Conservation (phyloP, 345 rosid species). For the Turritis glabra region DNA sequence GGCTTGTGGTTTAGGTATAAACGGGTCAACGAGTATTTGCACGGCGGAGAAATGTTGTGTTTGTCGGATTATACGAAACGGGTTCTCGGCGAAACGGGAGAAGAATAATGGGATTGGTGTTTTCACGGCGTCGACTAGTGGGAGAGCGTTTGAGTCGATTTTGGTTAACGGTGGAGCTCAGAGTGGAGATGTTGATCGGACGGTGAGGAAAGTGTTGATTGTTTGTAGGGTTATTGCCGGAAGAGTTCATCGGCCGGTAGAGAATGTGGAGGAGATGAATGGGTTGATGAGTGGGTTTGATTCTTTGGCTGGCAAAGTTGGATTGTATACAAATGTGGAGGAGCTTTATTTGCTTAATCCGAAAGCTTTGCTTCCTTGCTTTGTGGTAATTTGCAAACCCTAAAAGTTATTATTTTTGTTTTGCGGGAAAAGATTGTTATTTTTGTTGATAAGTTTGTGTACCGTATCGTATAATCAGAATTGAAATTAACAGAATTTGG, state of each 20-base stretch:
- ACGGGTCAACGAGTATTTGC: constrained; percentile 80
- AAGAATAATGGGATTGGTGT: constrained; percentile 80
- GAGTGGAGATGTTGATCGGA: constrained; percentile 44
- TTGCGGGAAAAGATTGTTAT: not conserved
- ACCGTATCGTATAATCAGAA: not conserved
- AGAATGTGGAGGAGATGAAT: constrained; percentile 77
- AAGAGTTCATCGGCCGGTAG: constrained; percentile 91
- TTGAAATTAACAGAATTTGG: not conserved
- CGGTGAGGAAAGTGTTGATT: constrained; percentile 75
- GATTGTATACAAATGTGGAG: constrained; percentile 86
- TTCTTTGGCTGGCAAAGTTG: constrained; percentile 95
- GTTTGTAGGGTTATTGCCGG: constrained; percentile 98
- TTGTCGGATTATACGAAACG: constrained; percentile 72
- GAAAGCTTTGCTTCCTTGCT: constrained; percentile 89
- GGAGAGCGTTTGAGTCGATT: constrained; percentile 80
- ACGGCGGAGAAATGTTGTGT: constrained; percentile 76
- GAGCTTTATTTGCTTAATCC: constrained; percentile 97
- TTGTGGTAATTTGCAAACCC: constrained; percentile 83
- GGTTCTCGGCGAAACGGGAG: constrained; percentile 83
- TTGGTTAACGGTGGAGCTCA: not conserved
- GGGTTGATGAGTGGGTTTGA: constrained; percentile 81
- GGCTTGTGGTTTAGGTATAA: constrained; percentile 83
- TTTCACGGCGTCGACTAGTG: constrained; percentile 94
- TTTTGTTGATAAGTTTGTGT: constrained; percentile 12
- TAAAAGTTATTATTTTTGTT: constrained; percentile 33